phyloP scores from a whole-genome alignment of 306 rosid species.

The Castanospermum australe region DNA sequence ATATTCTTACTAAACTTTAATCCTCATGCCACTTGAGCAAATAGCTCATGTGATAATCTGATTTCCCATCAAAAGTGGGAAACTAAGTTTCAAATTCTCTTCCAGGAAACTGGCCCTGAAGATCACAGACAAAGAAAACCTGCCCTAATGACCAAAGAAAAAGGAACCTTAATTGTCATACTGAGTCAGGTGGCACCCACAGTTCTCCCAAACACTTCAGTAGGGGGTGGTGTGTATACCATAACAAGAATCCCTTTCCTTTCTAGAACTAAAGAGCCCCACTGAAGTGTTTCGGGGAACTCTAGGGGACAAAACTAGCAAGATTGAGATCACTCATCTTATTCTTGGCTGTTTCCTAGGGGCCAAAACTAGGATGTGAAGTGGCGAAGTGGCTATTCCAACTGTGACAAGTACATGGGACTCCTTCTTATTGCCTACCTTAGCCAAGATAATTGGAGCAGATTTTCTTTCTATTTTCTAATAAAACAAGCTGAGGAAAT shows the following conservation, averaged over 20 bases:
- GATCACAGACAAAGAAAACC: too few relatives aligned
- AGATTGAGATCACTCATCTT: neutral
- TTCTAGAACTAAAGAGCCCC: neutral
- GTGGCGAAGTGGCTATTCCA: conserved; percentile 23
- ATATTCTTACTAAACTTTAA: too few relatives aligned
- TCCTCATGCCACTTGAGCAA: too few relatives aligned
- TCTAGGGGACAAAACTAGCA: conserved; percentile 19
- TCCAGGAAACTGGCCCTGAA: too few relatives aligned
- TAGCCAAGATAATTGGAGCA: neutral
- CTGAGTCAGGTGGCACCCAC: neutral
- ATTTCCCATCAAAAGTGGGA: too few relatives aligned
- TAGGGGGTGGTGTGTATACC: neutral
- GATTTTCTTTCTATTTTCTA: neutral
- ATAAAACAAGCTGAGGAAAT: neutral
- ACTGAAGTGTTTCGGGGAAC: conserved; percentile 23
- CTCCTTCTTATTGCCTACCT: neutral
- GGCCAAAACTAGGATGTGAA: neutral
- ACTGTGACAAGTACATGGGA: neutral
- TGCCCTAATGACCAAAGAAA: too few relatives aligned
- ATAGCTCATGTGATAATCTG: too few relatives aligned
- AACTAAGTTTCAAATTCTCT: too few relatives aligned
- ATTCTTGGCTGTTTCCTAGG: neutral
- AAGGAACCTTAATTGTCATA: neutral
- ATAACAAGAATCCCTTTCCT: neutral
- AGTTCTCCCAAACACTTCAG: conserved; percentile 33